A percentile compares a stretch with the other conserved stretches of the same genome.
Evolutionary conservation across 306 rosid species (phyloP).

Genomic region (Adenanthera pavonina): DNA sequence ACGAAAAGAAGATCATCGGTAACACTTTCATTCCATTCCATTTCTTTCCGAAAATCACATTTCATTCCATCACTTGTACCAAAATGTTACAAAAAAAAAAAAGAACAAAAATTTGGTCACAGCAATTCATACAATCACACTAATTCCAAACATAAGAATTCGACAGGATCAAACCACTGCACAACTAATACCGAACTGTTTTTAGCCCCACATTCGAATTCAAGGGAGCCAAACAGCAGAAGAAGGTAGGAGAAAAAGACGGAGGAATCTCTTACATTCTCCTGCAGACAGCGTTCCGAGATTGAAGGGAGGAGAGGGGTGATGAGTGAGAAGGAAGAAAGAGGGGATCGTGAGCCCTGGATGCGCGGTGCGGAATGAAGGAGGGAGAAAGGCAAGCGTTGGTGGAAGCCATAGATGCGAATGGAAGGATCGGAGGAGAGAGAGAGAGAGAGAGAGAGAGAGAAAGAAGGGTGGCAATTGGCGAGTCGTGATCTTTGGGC

Average conservation of each 20-base stretch:
- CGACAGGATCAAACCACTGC: background rate
- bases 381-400: constrained; percentile 59
- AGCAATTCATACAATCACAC: background rate
- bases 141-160: background rate
- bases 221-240: background rate
- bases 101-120: background rate
- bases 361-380: constrained; percentile 31
- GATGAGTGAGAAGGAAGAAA: constrained; percentile 39
- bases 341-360: constrained; percentile 47
- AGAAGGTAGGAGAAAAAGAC: background rate
- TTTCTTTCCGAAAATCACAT: constrained; percentile 24
- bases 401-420: constrained; percentile 58
- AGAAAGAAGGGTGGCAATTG: background rate
- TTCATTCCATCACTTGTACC: background rate
- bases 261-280: constrained; percentile 42
- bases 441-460: background rate
- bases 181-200: background rate
- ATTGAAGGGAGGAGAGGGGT: background rate
- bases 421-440: background rate
- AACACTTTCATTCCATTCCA: background rate
- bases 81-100: background rate
- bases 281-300: constrained; percentile 25
- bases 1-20: background rate
- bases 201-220: background rate
- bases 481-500: background rate